Conservation (phyloP, 2,329 filamentous ascomycete species). For the Corniculantispora saksenae region DNA sequence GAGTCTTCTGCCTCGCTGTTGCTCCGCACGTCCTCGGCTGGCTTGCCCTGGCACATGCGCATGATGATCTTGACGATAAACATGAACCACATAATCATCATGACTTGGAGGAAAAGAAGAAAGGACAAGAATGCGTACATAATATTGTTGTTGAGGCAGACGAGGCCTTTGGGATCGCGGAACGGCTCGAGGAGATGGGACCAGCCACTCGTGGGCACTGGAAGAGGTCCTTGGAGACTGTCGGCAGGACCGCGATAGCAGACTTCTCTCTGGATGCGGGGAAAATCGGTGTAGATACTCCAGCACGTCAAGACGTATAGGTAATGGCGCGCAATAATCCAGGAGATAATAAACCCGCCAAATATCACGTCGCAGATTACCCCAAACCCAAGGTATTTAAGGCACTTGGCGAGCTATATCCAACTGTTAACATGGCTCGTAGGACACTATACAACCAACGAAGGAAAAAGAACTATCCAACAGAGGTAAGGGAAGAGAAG, state of each 20-base stretch:
- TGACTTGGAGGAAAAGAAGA: slow-evolving; percentile 73
- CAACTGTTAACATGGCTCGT: no score
- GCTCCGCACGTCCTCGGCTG: slow-evolving; percentile 82
- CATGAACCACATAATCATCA: slow-evolving; percentile 84
- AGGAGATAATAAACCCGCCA: slow-evolving; percentile 79
- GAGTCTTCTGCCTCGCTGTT: slow-evolving; percentile 75
- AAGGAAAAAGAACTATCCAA: no score
- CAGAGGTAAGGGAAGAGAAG: no score
- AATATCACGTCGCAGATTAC: slow-evolving; percentile 80
- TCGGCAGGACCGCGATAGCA: slow-evolving; percentile 67
- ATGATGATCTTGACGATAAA: slow-evolving; percentile 84
- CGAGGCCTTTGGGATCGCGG: slow-evolving; percentile 66
- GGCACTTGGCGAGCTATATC: slow-evolving; percentile 90
- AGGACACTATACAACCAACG: no score
- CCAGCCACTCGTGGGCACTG: slow-evolving; percentile 48
- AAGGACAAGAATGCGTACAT: slow-evolving; percentile 75
- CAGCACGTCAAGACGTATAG: slow-evolving; percentile 78
- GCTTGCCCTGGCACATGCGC: slow-evolving; percentile 72
- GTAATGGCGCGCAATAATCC: slow-evolving; percentile 81
- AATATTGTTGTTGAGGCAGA: slow-evolving; percentile 78
- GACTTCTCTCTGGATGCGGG: slow-evolving; percentile 62
- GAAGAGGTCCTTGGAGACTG: slow-evolving; percentile 55
- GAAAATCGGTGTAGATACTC: slow-evolving; percentile 72
- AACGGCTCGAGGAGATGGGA: slow-evolving; percentile 74
- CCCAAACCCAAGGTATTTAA: slow-evolving; percentile 83